Percentiles rank a stretch among this genome's conserved stretches.
These are phyloP conservation scores for Phlebopus sp. DNA, from an alignment of 1,284 basidiomycete genomes.

Conservation along the genomic window DNA sequence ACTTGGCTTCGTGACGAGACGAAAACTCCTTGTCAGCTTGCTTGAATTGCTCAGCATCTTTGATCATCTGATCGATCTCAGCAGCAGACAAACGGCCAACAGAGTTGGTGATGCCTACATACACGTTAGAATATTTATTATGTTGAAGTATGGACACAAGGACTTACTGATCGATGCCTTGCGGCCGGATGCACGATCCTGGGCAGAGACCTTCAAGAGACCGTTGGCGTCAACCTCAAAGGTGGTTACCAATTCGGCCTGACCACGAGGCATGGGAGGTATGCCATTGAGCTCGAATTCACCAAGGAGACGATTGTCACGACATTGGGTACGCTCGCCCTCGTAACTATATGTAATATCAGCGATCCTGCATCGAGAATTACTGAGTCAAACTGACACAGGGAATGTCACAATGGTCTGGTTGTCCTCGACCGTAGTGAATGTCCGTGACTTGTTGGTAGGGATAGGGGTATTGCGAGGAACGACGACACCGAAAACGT, in stretches of 20 bases:
- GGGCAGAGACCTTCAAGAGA: slow-evolving; percentile 92
- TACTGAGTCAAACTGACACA: slow-evolving; percentile 53
- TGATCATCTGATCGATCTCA: slow-evolving; percentile 98
- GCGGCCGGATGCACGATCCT: slow-evolving; percentile 93
- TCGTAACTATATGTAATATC: slow-evolving; percentile 62
- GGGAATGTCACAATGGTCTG: slow-evolving; percentile 98
- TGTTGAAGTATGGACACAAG: neutral
- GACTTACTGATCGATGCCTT: slow-evolving; percentile 90
- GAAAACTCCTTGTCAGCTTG: slow-evolving; percentile 96
- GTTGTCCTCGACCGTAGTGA: slow-evolving; percentile 98
- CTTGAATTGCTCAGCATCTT: slow-evolving; percentile 96
- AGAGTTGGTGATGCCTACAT: slow-evolving; percentile 84
- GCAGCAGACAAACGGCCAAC: slow-evolving; percentile 92
- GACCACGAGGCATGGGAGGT: slow-evolving; percentile 94
- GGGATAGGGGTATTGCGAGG: slow-evolving; percentile 97
- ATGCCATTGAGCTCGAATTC: slow-evolving; percentile 98
- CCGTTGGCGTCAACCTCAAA: slow-evolving; percentile 98
- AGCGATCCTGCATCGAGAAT: slow-evolving; percentile 5
- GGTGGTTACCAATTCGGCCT: slow-evolving; percentile 93
- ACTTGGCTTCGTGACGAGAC: slow-evolving; percentile 93
- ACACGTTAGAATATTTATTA: slow-evolving; percentile 10
- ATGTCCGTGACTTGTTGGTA: slow-evolving; percentile 93
- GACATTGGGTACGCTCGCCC: slow-evolving; percentile 96
- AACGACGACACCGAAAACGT: slow-evolving; percentile 95
- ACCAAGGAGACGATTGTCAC: slow-evolving; percentile 94